phyloP scores from a whole-genome alignment of 306 rosid genomes.

The Abrus pulchellus region DNA sequence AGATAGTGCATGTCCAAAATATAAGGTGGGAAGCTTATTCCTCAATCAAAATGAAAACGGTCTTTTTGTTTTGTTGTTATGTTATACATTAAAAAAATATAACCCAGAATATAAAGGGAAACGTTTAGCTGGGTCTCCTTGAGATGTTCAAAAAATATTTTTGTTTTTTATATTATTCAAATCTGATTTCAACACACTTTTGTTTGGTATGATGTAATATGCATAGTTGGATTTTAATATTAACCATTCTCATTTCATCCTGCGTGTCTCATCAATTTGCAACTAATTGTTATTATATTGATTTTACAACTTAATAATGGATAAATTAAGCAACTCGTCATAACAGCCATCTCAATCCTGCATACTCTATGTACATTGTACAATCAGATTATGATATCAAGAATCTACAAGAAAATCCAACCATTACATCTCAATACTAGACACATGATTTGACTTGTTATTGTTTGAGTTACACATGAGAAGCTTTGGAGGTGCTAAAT shows the following conservation, averaged over 20 bases:
- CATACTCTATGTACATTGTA: conserved; percentile 43
- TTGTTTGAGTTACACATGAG: conserved; percentile 41
- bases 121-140: too few species aligned
- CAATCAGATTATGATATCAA: conserved; percentile 39
- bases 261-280: not conserved
- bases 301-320: not conserved
- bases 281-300: not conserved
- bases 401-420: conserved; percentile 52
- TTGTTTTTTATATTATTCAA: too few species aligned
- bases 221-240: not conserved
- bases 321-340: conserved; percentile 11
- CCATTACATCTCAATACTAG: conserved; percentile 34
- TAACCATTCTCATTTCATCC: not conserved
- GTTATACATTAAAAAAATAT: too few species aligned
- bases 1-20: too few species aligned
- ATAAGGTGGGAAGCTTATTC: too few species aligned
- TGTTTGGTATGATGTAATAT: too few species aligned
- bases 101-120: too few species aligned
- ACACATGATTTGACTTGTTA: conserved; percentile 31
- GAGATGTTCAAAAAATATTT: too few species aligned
- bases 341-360: conserved; percentile 46
- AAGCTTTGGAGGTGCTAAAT: conserved; percentile 40
- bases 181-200: too few species aligned
- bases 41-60: too few species aligned
- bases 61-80: too few species aligned